Evolutionary conservation across 139 green algal species (phyloP).

Genomic region (Chlorella vulgaris): DNA sequence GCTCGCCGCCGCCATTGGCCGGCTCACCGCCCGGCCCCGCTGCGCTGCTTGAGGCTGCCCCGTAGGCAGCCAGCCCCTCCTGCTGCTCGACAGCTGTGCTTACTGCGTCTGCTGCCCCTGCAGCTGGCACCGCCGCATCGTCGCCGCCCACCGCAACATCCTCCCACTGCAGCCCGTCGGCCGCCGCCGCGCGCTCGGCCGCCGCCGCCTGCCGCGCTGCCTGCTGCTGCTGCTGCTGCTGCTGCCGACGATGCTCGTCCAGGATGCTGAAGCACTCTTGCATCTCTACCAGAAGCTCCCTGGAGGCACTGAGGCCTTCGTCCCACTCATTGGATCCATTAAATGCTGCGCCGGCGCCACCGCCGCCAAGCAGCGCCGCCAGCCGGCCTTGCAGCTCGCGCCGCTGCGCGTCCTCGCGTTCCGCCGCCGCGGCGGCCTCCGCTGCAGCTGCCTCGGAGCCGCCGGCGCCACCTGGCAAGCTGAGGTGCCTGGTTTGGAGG

Average conservation of each 20-base stretch:
- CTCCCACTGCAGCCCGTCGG: slow-evolving; percentile 37
- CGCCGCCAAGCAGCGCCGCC: neutral
- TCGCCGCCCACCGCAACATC: slow-evolving; percentile 15
- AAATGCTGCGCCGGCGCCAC: neutral
- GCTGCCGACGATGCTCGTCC: slow-evolving; percentile 6
- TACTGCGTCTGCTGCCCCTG: neutral
- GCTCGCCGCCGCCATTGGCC: neutral
- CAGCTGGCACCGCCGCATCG: neutral
- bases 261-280: slow-evolving; percentile 33
- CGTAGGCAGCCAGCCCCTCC: slow-evolving; percentile 22
- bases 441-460: no score
- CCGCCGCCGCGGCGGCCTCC: neutral
- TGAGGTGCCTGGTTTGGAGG: no score
- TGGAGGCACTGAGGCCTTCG: neutral
- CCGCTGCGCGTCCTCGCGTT: slow-evolving; percentile 15
- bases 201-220: neutral
- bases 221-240: slow-evolving; percentile 7
- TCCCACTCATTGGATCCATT: slow-evolving; percentile 11
- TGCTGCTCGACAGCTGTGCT: neutral
- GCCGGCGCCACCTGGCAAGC: no score
- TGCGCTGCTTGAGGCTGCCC: no score
- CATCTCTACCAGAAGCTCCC: slow-evolving; percentile 15
- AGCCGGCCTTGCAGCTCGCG: slow-evolving; percentile 6
- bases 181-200: neutral
- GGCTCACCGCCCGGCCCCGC: no score